These are phyloP conservation scores for Psophocarpus tetragonolobus DNA, from an alignment of 306 rosid genomes.

Conservation along the genomic window DNA sequence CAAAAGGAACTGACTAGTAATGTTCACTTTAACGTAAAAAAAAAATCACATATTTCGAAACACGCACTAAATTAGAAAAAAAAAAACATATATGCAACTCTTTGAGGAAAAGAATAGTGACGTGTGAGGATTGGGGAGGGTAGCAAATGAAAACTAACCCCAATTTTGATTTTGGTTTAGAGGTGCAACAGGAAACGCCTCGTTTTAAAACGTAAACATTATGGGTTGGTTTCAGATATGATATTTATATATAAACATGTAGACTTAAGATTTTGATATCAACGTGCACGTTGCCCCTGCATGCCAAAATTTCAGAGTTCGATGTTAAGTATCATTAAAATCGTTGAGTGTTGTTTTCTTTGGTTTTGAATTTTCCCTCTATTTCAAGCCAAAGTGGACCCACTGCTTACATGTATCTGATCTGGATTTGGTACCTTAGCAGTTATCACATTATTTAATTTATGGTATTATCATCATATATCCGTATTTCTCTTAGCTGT, in stretches of 20 bases:
- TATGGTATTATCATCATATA: neutral
- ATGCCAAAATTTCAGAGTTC: neutral
- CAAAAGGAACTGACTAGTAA: neutral
- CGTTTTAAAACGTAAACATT: neutral
- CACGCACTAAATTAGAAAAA: neutral
- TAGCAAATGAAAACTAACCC: neutral
- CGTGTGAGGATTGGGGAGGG: neutral
- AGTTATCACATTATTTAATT: neutral
- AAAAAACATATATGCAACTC: neutral
- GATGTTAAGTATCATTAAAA: neutral
- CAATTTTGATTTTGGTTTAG: neutral
- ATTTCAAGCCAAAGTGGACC: neutral
- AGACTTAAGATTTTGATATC: neutral
- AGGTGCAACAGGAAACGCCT: neutral
- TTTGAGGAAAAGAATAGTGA: neutral
- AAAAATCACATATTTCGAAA: neutral
- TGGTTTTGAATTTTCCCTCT: neutral
- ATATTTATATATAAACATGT: neutral
- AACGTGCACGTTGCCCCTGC: neutral
- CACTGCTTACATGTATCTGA: constrained; percentile 18
- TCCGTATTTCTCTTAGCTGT: neutral
- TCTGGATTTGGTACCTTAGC: constrained; percentile 12
- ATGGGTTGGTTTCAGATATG: neutral
- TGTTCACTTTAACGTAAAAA: neutral
- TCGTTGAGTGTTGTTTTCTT: neutral